Base-by-base conservation (phyloP, 2,329 filamentous ascomycete species). In the Fusarium equiseti region DNA sequence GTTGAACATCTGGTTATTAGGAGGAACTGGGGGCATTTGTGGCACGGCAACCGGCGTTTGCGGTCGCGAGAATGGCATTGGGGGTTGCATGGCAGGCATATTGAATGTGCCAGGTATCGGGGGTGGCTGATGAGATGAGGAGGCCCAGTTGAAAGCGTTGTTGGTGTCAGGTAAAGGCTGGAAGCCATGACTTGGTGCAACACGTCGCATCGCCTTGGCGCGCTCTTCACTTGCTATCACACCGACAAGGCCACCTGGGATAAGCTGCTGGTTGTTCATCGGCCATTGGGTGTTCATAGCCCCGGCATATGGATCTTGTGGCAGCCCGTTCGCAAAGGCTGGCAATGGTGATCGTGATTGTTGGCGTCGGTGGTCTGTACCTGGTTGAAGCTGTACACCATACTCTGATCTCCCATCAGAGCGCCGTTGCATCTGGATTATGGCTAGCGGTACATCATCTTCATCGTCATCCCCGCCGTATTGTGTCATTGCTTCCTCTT, bases 201-300 rank as follows among this genome's bases (percentile, higher is more conserved):
- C 44, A 20, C 66, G 66, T 13, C 66, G 66, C 26, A 32, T 43
- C 3, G 56, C 66, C 15, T 70, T 70, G 9, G 66, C 64, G 26
- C 60, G 60, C 49, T 70, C 66, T 22, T 70, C 60, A 4, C 29
- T 66, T 13, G 66, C 66, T 66, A 70, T 70, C 13, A 69, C 35
- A 12, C 66, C 66, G 9, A 70, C 48, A 38, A 70, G 52, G 15
- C 66, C 65, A 8, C 66, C 66, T 7, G 66, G 52, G 20, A 66
- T 44, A 15, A 43, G 48, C 18, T 57, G 66, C 15, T 58, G 66
- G 20, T 63, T 48, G 5, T 48, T 56, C 24, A 67, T 26, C 4
- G 64, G 63, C 65, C 65, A 68, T 5, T 13, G 6, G 1, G 26
- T 40, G 5, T n/a, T 27, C 3, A 10, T 7, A 1, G 22, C 16